These are phyloP conservation scores for Penicillium steckii DNA, from an alignment of 495 filamentous ascomycete genomes.

Conservation along the genomic window DNA sequence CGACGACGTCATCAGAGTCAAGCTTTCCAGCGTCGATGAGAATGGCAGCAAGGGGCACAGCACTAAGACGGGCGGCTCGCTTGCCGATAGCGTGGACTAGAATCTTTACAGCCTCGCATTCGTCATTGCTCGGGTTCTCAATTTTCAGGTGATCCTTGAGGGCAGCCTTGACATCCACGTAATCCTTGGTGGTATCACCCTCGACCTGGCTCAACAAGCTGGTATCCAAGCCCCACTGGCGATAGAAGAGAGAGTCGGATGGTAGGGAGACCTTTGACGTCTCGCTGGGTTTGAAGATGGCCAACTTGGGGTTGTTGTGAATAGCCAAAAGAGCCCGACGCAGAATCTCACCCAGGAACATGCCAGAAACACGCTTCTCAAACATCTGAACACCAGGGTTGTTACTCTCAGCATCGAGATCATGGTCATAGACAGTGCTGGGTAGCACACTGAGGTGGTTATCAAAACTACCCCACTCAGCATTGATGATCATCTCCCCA, in stretches of 20 bases:
- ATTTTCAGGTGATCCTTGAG: slow-evolving; percentile 74
- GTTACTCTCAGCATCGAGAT: slow-evolving; percentile 73
- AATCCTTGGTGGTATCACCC: slow-evolving; percentile 64
- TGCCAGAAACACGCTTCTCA: slow-evolving; percentile 95
- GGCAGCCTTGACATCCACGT: slow-evolving; percentile 66
- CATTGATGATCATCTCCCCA: slow-evolving; percentile 96
- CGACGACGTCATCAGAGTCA: slow-evolving; percentile 61
- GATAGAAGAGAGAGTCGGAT: slow-evolving; percentile 63
- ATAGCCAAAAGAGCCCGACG: slow-evolving; percentile 70
- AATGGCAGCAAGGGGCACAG: slow-evolving; percentile 80
- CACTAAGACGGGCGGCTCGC: slow-evolving; percentile 84
- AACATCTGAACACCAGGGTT: slow-evolving; percentile 99
- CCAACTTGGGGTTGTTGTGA: slow-evolving; percentile 56
- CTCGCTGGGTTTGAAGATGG: slow-evolving; percentile 68
- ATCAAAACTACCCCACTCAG: slow-evolving; percentile 98
- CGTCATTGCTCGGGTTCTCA: slow-evolving; percentile 65
- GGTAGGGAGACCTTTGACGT: slow-evolving; percentile 69
- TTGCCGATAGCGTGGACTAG: slow-evolving; percentile 81
- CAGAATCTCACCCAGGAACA: slow-evolving; percentile 96
- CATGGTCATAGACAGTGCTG: slow-evolving; percentile 76
- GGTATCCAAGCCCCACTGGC: slow-evolving; percentile 88
- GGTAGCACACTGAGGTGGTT: slow-evolving; percentile 86
- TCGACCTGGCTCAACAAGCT: slow-evolving; percentile 79
- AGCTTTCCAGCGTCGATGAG: slow-evolving; percentile 73
- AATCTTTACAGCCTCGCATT: slow-evolving; percentile 77